Evolutionary conservation across 805 yeast genomes (phyloP), one percentile per base, ranked within the genome.

Genomic region (Wickerhamomyces silvicola): DNA sequence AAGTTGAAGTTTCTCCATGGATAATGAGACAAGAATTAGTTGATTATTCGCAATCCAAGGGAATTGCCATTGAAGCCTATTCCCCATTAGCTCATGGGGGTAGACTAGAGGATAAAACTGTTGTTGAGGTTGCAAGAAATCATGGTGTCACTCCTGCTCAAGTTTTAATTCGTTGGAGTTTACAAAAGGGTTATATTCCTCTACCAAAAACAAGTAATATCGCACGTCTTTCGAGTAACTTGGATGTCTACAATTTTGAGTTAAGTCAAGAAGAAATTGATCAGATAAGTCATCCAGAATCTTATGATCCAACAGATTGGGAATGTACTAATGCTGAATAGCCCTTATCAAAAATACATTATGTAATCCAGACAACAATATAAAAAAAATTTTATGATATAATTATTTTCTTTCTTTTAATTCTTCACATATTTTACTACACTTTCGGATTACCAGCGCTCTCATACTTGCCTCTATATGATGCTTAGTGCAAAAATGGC

Each of bases 251-350:
- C 46, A 62, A 61, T 14, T 78, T 78, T 41, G 66, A 61, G 28
- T 43, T 74, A 24, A 49, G 59, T 1, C 51, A 47, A 3, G 62
- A 55, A 12, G 77, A 74, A 23, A 55, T 71, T 37, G 39, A 48
- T 11, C 29, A 38, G 14, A 36, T 74, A 28, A 71, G 65, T 34
- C 76, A 72, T 37, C 79, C 80, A 0, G 53, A 64, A 4, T 73
- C 71, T 2, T 75, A 80, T 42, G 84, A 78, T 38, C 84, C 85
- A 9, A 77, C 85, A 1, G 86, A 78, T 28, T 80, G 86, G 86
- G 86, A 79, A 22, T 22, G 27, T 18, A 29, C 26, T 14, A 20
- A 22, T 16, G 23, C 24, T 9, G 22, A 19, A 19, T 19, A 19
- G 10, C 8, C n/a, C n/a, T n/a, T n/a, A n/a, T n/a, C n/a, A n/a